These are phyloP conservation scores for Willaertia magna DNA, from an alignment of 208 protist genomes.

Conservation along the genomic window DNA sequence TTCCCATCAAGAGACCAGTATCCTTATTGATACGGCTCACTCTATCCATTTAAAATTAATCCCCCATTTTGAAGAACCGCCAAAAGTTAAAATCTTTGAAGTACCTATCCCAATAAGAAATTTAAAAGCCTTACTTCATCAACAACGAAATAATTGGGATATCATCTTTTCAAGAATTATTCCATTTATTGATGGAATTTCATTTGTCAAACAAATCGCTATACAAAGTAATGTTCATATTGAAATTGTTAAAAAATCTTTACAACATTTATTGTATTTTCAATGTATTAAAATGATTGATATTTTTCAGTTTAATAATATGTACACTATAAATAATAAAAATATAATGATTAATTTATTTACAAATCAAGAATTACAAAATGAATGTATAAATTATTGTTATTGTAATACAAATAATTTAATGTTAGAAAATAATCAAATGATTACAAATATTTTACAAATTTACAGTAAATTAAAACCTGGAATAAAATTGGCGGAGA, in stretches of 20 bases:
- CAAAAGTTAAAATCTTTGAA: background rate
- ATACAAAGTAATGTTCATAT: background rate
- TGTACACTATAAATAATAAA: background rate
- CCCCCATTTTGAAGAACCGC: background rate
- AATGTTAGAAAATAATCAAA: background rate
- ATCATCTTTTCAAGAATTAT: background rate
- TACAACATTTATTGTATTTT: background rate
- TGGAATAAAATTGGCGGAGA: background rate
- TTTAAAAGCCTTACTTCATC: background rate
- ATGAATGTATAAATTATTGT: background rate
- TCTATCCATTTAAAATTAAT: background rate
- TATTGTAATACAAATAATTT: background rate
- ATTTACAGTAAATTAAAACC: background rate
- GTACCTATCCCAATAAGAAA: background rate
- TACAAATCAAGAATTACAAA: too few relatives aligned
- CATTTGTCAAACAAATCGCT: background rate
- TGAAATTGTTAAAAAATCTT: background rate
- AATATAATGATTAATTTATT: background rate
- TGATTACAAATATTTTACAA: background rate
- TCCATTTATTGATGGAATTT: background rate
- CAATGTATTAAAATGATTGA: background rate
- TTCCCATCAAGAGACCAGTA: background rate
- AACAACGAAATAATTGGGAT: background rate
- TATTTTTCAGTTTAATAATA: slow-evolving; percentile 1
- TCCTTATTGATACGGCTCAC: background rate